A percentile compares a stretch with the other conserved stretches of the same genome.
Conservation (phyloP, 768 basidiomycete species). For the Tephrocybe sp. region DNA sequence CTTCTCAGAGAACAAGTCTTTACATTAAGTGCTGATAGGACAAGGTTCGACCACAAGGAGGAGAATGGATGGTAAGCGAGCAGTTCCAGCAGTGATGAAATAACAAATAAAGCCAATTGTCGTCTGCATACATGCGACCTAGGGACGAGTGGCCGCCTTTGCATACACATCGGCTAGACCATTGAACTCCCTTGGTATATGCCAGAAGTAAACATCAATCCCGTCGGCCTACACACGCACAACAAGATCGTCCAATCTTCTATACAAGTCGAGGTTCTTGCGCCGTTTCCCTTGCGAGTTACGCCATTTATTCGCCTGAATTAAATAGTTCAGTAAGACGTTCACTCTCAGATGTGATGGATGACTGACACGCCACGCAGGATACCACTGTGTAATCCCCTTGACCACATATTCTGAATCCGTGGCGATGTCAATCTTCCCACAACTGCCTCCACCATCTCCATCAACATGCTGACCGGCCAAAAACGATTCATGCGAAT, state of each 20-base stretch:
- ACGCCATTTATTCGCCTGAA: slow-evolving; percentile 20
- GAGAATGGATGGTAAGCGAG: too few relatives aligned
- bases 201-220: slow-evolving; percentile 23
- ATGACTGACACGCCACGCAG: slow-evolving; percentile 32
- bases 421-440: slow-evolving; percentile 24
- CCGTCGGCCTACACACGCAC: slow-evolving; percentile 12
- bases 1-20: too few relatives aligned
- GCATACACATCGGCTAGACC: slow-evolving; percentile 23
- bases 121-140: not conserved
- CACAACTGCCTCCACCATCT: too few relatives aligned
- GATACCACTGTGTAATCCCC: slow-evolving; percentile 36
- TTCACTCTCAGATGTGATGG: too few relatives aligned
- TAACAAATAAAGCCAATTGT: not conserved
- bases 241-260: slow-evolving; percentile 20
- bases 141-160: slow-evolving; percentile 17
- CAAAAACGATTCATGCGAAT: too few relatives aligned
- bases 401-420: slow-evolving; percentile 36
- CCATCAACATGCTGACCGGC: too few relatives aligned
- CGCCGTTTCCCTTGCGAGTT: slow-evolving; percentile 17
- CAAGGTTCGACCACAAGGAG: too few relatives aligned
- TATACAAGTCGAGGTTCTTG: slow-evolving; percentile 27
- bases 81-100: too few relatives aligned
- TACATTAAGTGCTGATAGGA: too few relatives aligned
- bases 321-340: too few relatives aligned
- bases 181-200: slow-evolving; percentile 23